Evolutionary conservation across 352 stramenopile species (phyloP), one percentile per base, ranked within the genome.

Genomic region (Pythium utonaiense): DNA sequence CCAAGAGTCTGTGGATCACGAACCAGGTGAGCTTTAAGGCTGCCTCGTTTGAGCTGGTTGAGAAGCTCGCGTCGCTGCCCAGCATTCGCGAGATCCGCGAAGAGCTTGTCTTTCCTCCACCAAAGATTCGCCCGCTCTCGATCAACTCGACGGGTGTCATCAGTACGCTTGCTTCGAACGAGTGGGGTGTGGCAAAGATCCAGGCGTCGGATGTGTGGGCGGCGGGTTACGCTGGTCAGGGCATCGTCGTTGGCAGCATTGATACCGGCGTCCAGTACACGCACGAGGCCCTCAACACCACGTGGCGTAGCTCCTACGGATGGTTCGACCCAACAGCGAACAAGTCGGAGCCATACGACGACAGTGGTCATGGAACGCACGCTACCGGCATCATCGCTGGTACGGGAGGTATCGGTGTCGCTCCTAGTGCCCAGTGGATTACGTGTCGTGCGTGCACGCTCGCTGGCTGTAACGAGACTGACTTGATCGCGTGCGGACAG

Each of bases 11-110:
- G 53, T 75, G 68, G 68, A 65, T 75, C 41, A 50, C 40, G 17
- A 73, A 71, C 62, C 52, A 69, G 36, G 36, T 67, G 19, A 64
- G 53, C 53, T 62, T 75, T 21, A 33, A 67, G 24, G 48, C 50
- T 16, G 64, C 61, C 9, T 56, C 68, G 25, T n/a, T 54, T 17
- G 53, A 44, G 3, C 36, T 75, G 9, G 24, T 75, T 17, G 49
- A 56, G 30, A 56, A 56, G 49, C 49, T 56, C 31, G 49, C 49
- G 30, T 3, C 31, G 7, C 19, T 56, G n/a, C 8, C 30, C 14
- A 30, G 19, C 16, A 25, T 56, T 3, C 30, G n/a, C 1, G 30
- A 25, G 31, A 44, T 56, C 30, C 45, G 45, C 25, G 49, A 56
- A 28, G 49, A 56, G 24, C 22, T 31, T 19, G 30, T 30, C 1